These are phyloP conservation scores for Metschnikowia drakensbergensis DNA, from an alignment of 805 yeast species.

Conservation along the genomic window DNA sequence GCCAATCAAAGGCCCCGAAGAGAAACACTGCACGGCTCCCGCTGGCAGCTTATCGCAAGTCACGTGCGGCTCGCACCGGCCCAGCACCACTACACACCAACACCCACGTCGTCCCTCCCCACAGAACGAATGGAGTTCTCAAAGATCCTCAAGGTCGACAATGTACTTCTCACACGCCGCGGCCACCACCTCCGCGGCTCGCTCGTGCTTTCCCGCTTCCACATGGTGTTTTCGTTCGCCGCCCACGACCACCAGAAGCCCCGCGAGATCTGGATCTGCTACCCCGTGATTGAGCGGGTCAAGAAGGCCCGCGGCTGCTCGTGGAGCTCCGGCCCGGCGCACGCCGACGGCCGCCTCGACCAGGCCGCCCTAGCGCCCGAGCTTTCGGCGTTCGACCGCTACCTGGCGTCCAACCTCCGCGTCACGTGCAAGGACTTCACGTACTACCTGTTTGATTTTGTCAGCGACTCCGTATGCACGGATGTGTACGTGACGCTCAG, in stretches of 20 bases:
- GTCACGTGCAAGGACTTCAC: slow-evolving; percentile 83
- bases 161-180: slow-evolving; percentile 36
- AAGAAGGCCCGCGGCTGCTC: slow-evolving; percentile 56
- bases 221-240: slow-evolving; percentile 37
- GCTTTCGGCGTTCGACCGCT: slow-evolving; percentile 29
- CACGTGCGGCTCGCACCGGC: slow-evolving; percentile 6
- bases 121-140: slow-evolving; percentile 25
- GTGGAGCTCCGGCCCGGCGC: slow-evolving; percentile 16
- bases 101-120: not conserved
- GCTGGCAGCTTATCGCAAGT: not conserved
- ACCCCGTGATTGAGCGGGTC: slow-evolving; percentile 72
- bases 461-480: slow-evolving; percentile 50
- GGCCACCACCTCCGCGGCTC: slow-evolving; percentile 37
- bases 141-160: slow-evolving; percentile 31
- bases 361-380: not conserved
- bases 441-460: slow-evolving; percentile 72
- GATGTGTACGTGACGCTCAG: slow-evolving; percentile 74
- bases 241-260: slow-evolving; percentile 16
- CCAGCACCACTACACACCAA: not conserved
- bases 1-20: too few species aligned
- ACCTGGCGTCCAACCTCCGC: slow-evolving; percentile 53
- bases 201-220: slow-evolving; percentile 34
- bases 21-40: not conserved
- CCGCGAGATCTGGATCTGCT: slow-evolving; percentile 86
- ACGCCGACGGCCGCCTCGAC: not conserved